Evolutionary conservation across 2,329 filamentous ascomycete species (phyloP), one percentile per base, ranked within the genome.

Genomic region (Stagonosporopsis cucurbitacearum): DNA sequence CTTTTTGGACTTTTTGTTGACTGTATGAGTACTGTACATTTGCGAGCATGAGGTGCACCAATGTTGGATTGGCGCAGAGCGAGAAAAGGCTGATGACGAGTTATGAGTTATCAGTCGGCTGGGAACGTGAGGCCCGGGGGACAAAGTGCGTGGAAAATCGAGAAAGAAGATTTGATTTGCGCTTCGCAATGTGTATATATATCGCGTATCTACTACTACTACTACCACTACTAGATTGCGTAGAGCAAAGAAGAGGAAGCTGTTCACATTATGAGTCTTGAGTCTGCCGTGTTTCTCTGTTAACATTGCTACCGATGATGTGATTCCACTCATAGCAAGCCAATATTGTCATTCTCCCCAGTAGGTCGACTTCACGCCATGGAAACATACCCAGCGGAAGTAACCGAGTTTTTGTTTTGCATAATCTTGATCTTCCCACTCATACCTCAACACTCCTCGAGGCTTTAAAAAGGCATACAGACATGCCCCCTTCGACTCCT

Each of bases 1-100:
- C 3, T 37, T 36, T 36, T 37, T n/a, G n/a, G 35, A 37, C 35
- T 20, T 4, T 37, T 12, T n/a, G n/a, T 37, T 19, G 19, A 11
- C 35, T 52, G 50, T 52, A 52, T 46, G 12, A 52, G 36, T 47
- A 53, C 50, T 53, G 50, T 53, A 53, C 28, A 47, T 53, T 49
- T 53, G 50, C 50, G 50, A 47, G 50, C 50, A 53, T 47, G 36
- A 35, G 50, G 37, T 43, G 28, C 42, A 20, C 19, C 6, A 17
- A 2, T 15, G 28, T 17, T 28, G 47, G 20, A 22, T 28, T 13
- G 40, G 49, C n/a, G 39, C 48, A 32, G 23, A 33, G 25, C 19
- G 49, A 12, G 28, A 12, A 26, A 26, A 30, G 32, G 8, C 15
- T n/a, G 15, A 13, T 28, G 13, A 39, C 20, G 25, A 12, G 12